These are phyloP conservation scores for Phytophthora fragariae DNA, from an alignment of 352 stramenopile species.

Conservation along the genomic window DNA sequence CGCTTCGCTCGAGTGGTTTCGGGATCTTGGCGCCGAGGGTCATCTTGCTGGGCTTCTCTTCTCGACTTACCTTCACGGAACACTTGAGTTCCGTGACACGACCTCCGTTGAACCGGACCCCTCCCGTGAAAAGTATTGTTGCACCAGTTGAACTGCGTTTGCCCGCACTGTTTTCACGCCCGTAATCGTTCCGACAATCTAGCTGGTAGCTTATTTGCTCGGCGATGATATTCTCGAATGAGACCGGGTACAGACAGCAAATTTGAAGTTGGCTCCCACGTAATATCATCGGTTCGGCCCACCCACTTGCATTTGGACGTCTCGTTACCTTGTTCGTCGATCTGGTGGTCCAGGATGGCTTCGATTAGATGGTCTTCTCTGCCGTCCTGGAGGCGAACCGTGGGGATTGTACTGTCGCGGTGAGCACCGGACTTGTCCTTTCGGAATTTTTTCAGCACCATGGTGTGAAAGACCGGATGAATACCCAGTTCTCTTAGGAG, in stretches of 20 bases:
- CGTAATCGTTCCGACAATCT: background rate
- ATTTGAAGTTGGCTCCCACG: conserved; percentile 11
- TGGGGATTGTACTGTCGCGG: background rate
- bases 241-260: conserved; percentile 6
- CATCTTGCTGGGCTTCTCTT: too few species aligned
- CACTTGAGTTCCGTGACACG: too few species aligned
- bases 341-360: background rate
- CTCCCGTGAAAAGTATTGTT: background rate
- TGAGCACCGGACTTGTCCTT: too few species aligned
- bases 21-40: too few species aligned
- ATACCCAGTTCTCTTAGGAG: background rate
- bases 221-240: conserved; percentile 7
- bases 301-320: conserved; percentile 19
- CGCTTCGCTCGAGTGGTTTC: too few species aligned
- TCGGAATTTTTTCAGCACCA: background rate
- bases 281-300: conserved; percentile 5
- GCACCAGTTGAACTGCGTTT: background rate
- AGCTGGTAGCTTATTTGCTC: background rate
- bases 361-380: conserved; percentile 8
- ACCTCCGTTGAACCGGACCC: too few species aligned
- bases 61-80: too few species aligned
- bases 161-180: background rate
- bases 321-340: background rate
- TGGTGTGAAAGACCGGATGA: background rate
- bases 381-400: conserved; percentile 9